phyloP scores from a whole-genome alignment of 495 filamentous ascomycete genomes.

The Penicillium manginii region DNA sequence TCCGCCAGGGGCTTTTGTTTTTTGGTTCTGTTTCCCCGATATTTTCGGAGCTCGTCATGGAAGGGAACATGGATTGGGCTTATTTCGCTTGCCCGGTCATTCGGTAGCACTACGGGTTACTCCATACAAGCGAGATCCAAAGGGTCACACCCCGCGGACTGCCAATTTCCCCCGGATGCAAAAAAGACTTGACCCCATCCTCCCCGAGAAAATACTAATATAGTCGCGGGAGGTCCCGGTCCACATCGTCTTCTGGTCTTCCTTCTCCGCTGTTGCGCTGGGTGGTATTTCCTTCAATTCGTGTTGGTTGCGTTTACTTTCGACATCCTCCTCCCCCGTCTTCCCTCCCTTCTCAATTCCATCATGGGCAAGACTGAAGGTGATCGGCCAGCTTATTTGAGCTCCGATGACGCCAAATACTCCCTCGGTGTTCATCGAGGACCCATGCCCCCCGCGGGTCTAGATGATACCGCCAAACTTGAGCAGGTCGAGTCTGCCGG shows the following conservation, averaged over 20 bases:
- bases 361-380: conserved; percentile 31
- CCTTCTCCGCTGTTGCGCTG: neutral
- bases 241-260: neutral
- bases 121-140: conserved; percentile 1
- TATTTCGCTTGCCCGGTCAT: conserved; percentile 16
- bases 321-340: neutral
- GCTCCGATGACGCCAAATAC: conserved; percentile 37
- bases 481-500: conserved; percentile 37
- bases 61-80: conserved; percentile 12
- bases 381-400: conserved; percentile 33
- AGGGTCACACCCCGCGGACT: neutral
- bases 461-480: conserved; percentile 25
- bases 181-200: neutral
- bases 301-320: neutral
- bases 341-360: neutral
- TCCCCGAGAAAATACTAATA: conserved; percentile 5
- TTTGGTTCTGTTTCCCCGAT: neutral
- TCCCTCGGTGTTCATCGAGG: conserved; percentile 42
- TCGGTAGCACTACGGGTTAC: neutral
- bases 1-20: neutral
- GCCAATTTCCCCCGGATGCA: neutral
- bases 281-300: neutral
- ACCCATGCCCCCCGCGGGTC: conserved; percentile 25
- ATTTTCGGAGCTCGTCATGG: conserved; percentile 1
- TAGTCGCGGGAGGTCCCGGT: conserved; percentile 5